Evolutionary conservation across 352 stramenopile genomes (phyloP).

Genomic region (Phytophthora pisi): DNA sequence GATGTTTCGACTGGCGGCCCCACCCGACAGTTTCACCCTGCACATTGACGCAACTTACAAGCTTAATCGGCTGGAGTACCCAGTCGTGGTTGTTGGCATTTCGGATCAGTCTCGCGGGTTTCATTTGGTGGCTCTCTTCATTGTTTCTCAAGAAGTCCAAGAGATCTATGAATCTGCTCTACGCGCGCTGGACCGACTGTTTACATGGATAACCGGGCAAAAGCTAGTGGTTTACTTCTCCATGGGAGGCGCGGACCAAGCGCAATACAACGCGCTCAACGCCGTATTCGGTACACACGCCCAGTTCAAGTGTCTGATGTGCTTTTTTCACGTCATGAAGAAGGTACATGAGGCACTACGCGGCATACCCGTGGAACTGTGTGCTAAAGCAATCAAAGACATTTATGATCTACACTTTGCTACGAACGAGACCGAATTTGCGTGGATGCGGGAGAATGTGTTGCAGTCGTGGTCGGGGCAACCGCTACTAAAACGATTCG

Average conservation of each 20-base stretch:
- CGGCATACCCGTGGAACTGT: neutral
- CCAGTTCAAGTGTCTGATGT: constrained; percentile 16
- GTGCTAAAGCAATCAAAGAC: neutral
- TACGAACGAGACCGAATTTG: neutral
- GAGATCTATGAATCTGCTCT: neutral
- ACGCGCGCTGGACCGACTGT: neutral
- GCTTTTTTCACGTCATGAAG: constrained; percentile 19
- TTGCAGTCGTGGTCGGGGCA: neutral
- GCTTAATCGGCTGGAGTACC: neutral
- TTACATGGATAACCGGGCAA: neutral
- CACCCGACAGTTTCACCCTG: neutral
- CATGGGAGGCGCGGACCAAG: constrained; percentile 4
- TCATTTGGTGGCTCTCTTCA: constrained; percentile 1
- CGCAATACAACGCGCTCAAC: constrained; percentile 3
- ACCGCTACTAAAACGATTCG: neutral
- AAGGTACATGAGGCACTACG: neutral
- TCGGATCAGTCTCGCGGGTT: constrained; percentile 10
- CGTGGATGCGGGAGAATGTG: neutral
- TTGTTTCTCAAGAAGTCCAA: constrained; percentile 5
- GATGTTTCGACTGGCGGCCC: constrained; percentile 1
- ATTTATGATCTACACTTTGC: constrained; percentile 18
- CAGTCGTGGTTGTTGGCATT: neutral
- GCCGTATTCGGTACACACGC: neutral
- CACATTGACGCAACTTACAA: constrained; percentile 13
- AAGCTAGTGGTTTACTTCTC: constrained; percentile 1